Conservation (phyloP, 306 rosid genomes). For the Inga oerstediana region DNA sequence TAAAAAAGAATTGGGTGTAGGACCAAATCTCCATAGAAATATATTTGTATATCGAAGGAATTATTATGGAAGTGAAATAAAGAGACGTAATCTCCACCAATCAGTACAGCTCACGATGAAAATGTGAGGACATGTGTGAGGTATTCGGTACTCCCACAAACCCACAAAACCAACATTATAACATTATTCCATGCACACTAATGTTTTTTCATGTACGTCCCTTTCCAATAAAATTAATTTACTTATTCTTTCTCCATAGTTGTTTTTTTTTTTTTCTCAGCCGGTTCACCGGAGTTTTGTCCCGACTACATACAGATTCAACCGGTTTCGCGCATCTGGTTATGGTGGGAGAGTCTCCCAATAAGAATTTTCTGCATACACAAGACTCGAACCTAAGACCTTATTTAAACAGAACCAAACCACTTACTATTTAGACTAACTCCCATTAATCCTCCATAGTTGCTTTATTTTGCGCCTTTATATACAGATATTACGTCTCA, state of each 20-base stretch:
- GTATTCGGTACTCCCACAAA: slow-evolving; percentile 6
- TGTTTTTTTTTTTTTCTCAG: no score
- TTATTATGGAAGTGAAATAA: not conserved
- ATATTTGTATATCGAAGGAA: not conserved
- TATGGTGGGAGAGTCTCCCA: no score
- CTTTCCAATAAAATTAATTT: not conserved
- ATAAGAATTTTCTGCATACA: no score
- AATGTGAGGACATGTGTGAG: not conserved
- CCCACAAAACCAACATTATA: not conserved
- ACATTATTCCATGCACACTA: slow-evolving; percentile 41
- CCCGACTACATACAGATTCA: no score
- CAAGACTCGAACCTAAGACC: no score
- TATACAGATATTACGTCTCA: not conserved
- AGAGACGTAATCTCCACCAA: not conserved
- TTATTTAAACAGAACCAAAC: no score
- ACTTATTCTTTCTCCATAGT: not conserved
- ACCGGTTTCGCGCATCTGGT: no score
- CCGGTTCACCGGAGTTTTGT: no score
- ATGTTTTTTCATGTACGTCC: slow-evolving; percentile 32
- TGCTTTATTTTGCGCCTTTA: not conserved
- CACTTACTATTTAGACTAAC: no score
- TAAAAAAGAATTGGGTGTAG: not conserved
- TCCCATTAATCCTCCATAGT: no score
- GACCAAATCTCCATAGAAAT: not conserved
- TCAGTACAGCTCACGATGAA: not conserved